These are phyloP conservation scores for Boletellus sp. DNA, from an alignment of 768 basidiomycete genomes.

Conservation along the genomic window DNA sequence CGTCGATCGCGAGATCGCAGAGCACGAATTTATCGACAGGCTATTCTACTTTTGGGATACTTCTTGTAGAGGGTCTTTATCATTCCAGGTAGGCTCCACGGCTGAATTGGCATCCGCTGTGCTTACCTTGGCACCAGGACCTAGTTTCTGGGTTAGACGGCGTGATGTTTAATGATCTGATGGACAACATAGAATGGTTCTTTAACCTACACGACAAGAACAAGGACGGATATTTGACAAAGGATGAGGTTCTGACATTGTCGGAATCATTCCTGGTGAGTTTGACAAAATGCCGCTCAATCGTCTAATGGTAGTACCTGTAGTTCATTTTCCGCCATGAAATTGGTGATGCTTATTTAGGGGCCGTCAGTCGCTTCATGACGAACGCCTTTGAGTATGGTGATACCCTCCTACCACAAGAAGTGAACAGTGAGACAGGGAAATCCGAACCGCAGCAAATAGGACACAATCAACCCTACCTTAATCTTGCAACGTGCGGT, in stretches of 20 bases:
- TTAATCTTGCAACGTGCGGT: slow-evolving; percentile 81
- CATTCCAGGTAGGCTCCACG: slow-evolving; percentile 65
- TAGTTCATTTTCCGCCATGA: slow-evolving; percentile 99
- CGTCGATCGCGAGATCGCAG: slow-evolving; percentile 84
- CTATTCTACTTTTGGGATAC: slow-evolving; percentile 95
- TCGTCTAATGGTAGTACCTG: slow-evolving; percentile 1
- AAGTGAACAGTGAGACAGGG: slow-evolving; percentile 30
- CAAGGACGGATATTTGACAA: slow-evolving; percentile 91
- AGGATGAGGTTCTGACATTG: slow-evolving; percentile 92
- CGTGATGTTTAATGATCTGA: slow-evolving; percentile 93
- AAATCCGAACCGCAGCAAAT: slow-evolving; percentile 45
- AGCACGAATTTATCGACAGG: slow-evolving; percentile 93
- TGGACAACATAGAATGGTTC: slow-evolving; percentile 99
- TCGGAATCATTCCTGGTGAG: slow-evolving; percentile 88
- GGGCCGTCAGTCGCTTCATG: slow-evolving; percentile 95
- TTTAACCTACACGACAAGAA: slow-evolving; percentile 95
- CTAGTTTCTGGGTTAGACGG: slow-evolving; percentile 84
- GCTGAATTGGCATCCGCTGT: not conserved
- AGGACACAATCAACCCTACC: slow-evolving; percentile 82
- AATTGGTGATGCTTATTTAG: slow-evolving; percentile 93
- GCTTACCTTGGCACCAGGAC: slow-evolving; percentile 51
- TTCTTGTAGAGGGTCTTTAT: slow-evolving; percentile 74
- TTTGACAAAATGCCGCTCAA: not conserved
- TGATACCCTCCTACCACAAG: slow-evolving; percentile 75
- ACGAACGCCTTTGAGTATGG: slow-evolving; percentile 98